Conservation (phyloP, 2,329 filamentous ascomycete species). For the Corynespora cassiicola region DNA sequence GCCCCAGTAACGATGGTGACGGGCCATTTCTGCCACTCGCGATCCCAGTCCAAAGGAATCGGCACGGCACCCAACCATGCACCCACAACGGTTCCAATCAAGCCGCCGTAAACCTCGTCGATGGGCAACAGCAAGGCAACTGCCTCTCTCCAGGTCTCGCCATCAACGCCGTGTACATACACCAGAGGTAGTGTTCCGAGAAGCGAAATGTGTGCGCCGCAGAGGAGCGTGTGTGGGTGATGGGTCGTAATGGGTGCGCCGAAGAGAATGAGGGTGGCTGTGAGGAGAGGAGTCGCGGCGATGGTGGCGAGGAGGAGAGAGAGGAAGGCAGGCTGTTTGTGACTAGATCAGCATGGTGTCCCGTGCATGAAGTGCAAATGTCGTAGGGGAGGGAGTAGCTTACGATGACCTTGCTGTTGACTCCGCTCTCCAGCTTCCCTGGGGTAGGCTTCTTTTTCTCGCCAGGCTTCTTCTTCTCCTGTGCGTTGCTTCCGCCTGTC, state of each 20-base stretch:
- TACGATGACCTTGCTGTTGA: conserved; percentile 50
- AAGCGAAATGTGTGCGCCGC: conserved; percentile 80
- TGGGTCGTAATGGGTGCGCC: conserved; percentile 90
- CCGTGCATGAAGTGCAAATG: not conserved
- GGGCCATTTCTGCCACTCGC: conserved; percentile 99
- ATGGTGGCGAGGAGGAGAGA: conserved; percentile 67
- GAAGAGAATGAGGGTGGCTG: conserved; percentile 78
- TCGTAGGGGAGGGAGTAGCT: conserved; percentile 19
- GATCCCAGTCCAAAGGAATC: conserved; percentile 96
- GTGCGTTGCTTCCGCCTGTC: conserved; percentile 47
- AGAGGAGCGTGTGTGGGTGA: conserved; percentile 76
- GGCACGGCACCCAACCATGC: conserved; percentile 94
- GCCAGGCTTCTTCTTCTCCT: conserved; percentile 58
- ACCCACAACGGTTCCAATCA: conserved; percentile 78
- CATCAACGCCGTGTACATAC: conserved; percentile 83
- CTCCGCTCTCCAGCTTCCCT: conserved; percentile 28
- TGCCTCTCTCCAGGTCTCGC: conserved; percentile 71
- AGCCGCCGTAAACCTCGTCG: conserved; percentile 83
- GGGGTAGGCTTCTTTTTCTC: conserved; percentile 41
- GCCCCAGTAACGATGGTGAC: conserved; percentile 86
- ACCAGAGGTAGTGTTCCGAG: conserved; percentile 81
- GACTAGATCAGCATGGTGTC: no score
- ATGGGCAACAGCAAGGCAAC: conserved; percentile 74
- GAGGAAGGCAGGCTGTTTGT: conserved; percentile 72
- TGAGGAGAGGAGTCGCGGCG: conserved; percentile 63